Percentiles rank a stretch among this genome's conserved stretches.
These are phyloP conservation scores for Camellia oleifera DNA, from an alignment of 179 eudicot species.

Conservation along the genomic window DNA sequence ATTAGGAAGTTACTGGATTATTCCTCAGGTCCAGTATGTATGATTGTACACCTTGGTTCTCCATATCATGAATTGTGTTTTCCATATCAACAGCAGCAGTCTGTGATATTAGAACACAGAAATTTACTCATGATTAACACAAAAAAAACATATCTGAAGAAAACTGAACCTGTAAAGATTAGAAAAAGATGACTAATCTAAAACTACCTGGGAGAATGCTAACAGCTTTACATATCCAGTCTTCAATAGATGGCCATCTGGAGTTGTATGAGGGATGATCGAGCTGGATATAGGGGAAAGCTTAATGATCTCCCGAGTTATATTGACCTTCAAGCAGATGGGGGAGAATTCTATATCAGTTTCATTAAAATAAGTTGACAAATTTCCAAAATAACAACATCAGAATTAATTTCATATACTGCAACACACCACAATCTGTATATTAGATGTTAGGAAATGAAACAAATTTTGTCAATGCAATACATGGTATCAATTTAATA, in stretches of 20 bases:
- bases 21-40: constrained; percentile 87
- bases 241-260: constrained; percentile 70
- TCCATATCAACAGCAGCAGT: constrained; percentile 91
- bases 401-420: background rate
- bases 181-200: background rate
- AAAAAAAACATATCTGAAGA: background rate
- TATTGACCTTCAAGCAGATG: constrained; percentile 52
- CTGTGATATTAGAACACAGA: constrained; percentile 30
- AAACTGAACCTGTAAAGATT: background rate
- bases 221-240: constrained; percentile 79
- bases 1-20: constrained; percentile 60
- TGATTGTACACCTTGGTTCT: constrained; percentile 85
- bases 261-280: constrained; percentile 69
- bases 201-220: constrained; percentile 84
- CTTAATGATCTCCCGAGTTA: constrained; percentile 78
- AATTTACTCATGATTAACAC: background rate
- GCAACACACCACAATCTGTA: background rate
- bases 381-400: background rate
- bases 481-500: constrained; percentile 17
- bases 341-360: background rate
- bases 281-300: constrained; percentile 87
- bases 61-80: constrained; percentile 68
- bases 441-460: background rate
- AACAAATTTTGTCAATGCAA: background rate
- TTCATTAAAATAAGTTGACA: background rate